Percentiles rank a stretch among this genome's conserved stretches.
phyloP scores from a whole-genome alignment of 495 filamentous ascomycete genomes.

The Tuber microsphaerosporum region DNA sequence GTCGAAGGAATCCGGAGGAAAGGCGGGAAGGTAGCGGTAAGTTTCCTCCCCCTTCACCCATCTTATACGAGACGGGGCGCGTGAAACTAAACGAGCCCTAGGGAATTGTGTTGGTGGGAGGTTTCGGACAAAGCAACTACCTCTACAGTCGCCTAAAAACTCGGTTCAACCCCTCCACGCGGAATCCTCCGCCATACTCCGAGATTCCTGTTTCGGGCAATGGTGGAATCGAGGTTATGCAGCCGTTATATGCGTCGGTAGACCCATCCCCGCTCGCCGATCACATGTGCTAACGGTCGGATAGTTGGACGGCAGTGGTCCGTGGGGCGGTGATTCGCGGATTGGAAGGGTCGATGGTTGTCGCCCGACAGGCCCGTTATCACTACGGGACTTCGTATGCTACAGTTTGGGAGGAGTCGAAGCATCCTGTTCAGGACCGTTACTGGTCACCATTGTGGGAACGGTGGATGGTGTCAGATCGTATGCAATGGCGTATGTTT shows the following conservation, averaged over 20 bases:
- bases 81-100: slow-evolving; percentile 17
- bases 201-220: slow-evolving; percentile 53
- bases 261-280: background rate
- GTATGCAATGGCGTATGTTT: slow-evolving; percentile 72
- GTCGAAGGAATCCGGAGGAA: slow-evolving; percentile 55
- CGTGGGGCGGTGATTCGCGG: slow-evolving; percentile 60
- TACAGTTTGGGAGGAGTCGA: slow-evolving; percentile 64
- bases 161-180: slow-evolving; percentile 56
- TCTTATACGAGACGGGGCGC: slow-evolving; percentile 45
- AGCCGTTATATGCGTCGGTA: slow-evolving; percentile 56
- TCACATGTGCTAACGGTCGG: background rate
- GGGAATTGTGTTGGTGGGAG: slow-evolving; percentile 62
- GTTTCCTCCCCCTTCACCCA: slow-evolving; percentile 41
- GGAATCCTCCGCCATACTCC: slow-evolving; percentile 56
- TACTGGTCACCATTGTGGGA: slow-evolving; percentile 75
- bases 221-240: slow-evolving; percentile 62
- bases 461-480: slow-evolving; percentile 69
- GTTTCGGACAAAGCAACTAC: slow-evolving; percentile 63
- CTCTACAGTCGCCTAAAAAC: slow-evolving; percentile 58
- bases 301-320: slow-evolving; percentile 63
- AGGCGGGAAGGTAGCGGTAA: slow-evolving; percentile 56
- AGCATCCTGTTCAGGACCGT: slow-evolving; percentile 58
- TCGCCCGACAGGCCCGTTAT: slow-evolving; percentile 58
- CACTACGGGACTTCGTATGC: slow-evolving; percentile 75
- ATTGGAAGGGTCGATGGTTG: slow-evolving; percentile 64